These are phyloP conservation scores for Paracorniculantispora psalliotae DNA, from an alignment of 2,329 filamentous ascomycete genomes.

Conservation along the genomic window DNA sequence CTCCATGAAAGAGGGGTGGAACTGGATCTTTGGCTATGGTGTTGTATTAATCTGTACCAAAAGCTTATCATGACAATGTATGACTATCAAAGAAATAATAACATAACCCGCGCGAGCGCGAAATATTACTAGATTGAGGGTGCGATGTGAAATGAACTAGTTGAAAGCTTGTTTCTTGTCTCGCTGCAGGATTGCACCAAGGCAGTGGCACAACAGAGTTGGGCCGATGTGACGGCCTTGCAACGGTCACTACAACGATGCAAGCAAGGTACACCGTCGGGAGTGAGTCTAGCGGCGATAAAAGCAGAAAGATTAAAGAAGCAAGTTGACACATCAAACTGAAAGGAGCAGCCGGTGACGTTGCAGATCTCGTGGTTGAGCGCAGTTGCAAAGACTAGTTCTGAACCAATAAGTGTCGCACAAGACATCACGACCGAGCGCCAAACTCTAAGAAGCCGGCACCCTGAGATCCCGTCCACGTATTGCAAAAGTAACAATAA, in stretches of 20 bases:
- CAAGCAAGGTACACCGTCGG: neutral
- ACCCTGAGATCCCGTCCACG: neutral
- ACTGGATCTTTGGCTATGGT: neutral
- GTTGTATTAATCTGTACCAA: conserved; percentile 3
- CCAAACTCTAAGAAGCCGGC: neutral
- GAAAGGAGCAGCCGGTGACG: neutral
- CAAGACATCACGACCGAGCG: neutral
- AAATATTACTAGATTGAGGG: neutral
- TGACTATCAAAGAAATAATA: neutral
- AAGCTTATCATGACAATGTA: conserved; percentile 6
- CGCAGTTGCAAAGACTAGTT: neutral
- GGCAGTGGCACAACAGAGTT: neutral
- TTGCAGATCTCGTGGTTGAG: neutral
- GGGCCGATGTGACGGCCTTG: neutral
- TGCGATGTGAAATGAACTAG: neutral
- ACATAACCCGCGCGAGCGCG: neutral
- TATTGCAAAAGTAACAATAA: neutral
- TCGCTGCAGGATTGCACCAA: neutral
- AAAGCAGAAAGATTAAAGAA: neutral
- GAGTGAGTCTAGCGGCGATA: too few species aligned
- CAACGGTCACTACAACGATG: neutral
- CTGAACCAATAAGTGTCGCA: neutral
- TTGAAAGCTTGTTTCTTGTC: neutral
- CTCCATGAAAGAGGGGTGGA: neutral
- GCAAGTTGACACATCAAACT: neutral